These are phyloP conservation scores for Carex pumila DNA, from an alignment of 176 grass and related monocot species.

Conservation along the genomic window DNA sequence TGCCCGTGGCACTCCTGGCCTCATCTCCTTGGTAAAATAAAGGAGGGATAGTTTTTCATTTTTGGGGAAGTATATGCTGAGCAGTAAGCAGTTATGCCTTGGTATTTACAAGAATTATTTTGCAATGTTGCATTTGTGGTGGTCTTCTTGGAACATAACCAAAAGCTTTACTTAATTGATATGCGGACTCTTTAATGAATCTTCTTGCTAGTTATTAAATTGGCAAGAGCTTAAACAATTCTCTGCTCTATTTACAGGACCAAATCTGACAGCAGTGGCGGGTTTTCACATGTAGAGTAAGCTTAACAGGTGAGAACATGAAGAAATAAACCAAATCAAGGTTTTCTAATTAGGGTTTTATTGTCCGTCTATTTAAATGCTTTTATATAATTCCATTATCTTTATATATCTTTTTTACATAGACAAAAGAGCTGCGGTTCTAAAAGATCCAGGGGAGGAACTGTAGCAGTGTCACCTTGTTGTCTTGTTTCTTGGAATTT, in stretches of 20 bases:
- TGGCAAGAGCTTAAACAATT: not conserved
- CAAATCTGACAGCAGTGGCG: conserved; percentile 48
- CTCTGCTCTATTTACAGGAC: conserved; percentile 38
- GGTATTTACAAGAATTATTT: not conserved
- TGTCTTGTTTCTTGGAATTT: not conserved
- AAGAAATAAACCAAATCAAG: not conserved
- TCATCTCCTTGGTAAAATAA: not conserved
- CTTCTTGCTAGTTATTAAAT: not conserved
- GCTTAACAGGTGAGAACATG: conserved; percentile 2
- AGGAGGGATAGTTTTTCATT: not conserved
- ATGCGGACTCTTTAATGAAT: not conserved
- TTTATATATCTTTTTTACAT: not conserved
- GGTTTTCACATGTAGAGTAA: conserved; percentile 74
- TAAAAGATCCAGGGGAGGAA: not conserved
- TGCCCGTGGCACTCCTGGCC: not conserved
- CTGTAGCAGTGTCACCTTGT: not conserved
- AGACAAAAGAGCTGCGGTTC: not conserved
- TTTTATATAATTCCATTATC: not conserved
- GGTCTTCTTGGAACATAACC: not conserved
- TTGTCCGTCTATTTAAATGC: not conserved
- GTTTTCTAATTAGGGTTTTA: not conserved
- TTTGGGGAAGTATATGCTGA: not conserved
- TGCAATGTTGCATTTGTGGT: not conserved
- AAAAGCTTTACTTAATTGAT: not conserved
- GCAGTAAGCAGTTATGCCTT: not conserved